phyloP scores from a whole-genome alignment of 2,329 filamentous ascomycete species.

The Graphium sp. region DNA sequence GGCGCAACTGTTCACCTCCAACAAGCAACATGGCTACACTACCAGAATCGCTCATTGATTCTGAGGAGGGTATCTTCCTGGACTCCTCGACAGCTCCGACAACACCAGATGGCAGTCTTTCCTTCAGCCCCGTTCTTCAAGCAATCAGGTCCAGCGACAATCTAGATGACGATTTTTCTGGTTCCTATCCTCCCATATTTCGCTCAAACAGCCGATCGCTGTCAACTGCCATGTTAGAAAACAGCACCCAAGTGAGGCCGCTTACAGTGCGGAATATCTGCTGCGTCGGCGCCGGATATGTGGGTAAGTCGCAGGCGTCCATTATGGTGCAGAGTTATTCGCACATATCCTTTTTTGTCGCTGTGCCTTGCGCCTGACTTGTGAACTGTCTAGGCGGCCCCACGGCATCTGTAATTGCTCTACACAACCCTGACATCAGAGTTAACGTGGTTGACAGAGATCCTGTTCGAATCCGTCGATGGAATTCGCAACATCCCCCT shows the following conservation, averaged over 20 bases:
- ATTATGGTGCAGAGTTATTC: too few relatives aligned
- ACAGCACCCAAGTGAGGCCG: too few relatives aligned
- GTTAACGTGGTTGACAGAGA: slow-evolving; percentile 65
- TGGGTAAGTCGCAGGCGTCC: slow-evolving; percentile 53
- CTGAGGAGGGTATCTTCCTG: slow-evolving; percentile 12
- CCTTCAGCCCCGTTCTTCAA: slow-evolving; percentile 22
- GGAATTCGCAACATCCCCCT: slow-evolving; percentile 58
- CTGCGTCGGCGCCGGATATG: slow-evolving; percentile 61
- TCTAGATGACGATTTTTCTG: slow-evolving; percentile 7
- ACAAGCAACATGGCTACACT: slow-evolving; percentile 7
- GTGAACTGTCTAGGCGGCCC: slow-evolving; percentile 39
- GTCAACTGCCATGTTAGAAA: too few relatives aligned
- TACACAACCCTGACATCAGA: slow-evolving; percentile 51
- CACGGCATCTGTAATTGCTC: slow-evolving; percentile 58
- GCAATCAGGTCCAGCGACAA: slow-evolving; percentile 8
- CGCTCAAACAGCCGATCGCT: too few relatives aligned
- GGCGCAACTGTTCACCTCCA: too few relatives aligned
- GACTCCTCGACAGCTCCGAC: slow-evolving; percentile 25
- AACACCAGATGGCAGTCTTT: slow-evolving; percentile 22
- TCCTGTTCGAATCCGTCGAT: slow-evolving; percentile 45
- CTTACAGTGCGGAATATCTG: slow-evolving; percentile 40
- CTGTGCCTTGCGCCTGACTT: slow-evolving; percentile 2
- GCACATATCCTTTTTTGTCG: background rate
- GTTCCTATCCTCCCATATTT: too few relatives aligned
- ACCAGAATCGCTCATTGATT: slow-evolving; percentile 7